A percentile compares a stretch with the other conserved stretches of the same genome.
These are phyloP conservation scores for Alisma plantagoaquatica DNA, from an alignment of 106 monocot species.

Conservation along the genomic window DNA sequence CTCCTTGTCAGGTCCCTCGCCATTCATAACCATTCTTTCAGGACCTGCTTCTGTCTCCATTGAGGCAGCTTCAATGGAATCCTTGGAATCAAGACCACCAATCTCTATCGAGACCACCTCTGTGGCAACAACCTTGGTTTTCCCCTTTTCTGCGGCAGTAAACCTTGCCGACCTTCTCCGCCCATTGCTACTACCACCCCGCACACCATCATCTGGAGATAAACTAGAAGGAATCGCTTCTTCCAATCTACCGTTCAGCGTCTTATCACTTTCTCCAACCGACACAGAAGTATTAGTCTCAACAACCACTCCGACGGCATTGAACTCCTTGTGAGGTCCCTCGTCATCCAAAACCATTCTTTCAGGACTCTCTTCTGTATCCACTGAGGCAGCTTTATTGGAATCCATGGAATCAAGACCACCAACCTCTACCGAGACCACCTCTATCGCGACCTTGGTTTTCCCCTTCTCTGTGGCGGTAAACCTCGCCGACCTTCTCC, in stretches of 20 bases:
- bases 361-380: not conserved
- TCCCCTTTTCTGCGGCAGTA: not conserved
- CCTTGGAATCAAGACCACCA: too few relatives aligned
- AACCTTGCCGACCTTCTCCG: not conserved
- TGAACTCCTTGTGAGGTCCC: not conserved
- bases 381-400: too few relatives aligned
- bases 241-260: too few relatives aligned
- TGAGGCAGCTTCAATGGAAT: too few relatives aligned
- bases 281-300: not conserved
- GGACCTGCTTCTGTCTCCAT: not conserved
- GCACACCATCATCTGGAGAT: not conserved
- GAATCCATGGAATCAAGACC: too few relatives aligned
- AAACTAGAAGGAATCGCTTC: not conserved
- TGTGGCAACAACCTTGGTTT: not conserved
- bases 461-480: constrained; percentile 28
- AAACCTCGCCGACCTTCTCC: not conserved
- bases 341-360: not conserved
- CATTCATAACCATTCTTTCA: too few relatives aligned
- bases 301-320: not conserved
- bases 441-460: constrained; percentile 22
- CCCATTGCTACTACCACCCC: not conserved
- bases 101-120: not conserved
- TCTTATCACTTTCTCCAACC: not conserved
- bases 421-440: not conserved
- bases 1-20: too few relatives aligned